Base-by-base conservation (phyloP, 345 rosid species). In the Eucalyptus urophylla region DNA sequence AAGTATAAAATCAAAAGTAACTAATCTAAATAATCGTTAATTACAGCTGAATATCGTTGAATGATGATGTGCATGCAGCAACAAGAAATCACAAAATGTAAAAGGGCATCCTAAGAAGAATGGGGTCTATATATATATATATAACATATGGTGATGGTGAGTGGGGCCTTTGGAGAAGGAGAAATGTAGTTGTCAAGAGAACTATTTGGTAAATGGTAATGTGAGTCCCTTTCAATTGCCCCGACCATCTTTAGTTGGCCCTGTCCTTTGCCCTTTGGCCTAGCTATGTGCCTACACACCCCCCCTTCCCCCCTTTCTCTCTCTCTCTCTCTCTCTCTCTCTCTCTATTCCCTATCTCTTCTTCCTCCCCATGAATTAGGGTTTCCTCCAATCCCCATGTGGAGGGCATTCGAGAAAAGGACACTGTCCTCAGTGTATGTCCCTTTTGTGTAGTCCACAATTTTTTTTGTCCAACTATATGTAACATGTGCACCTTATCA, bases 281-380 rank as follows among this genome's bases (percentile, higher is more conserved):
- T 76, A 76, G 47, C 83, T 76, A 40, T 40, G 47, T 76, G 83
- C 83, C 83, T 72, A 37, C 83, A 37, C 45, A 3, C 25, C 43
- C 43, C 33, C 7, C 0, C 53, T 1, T 8, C 0, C 54, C 1
- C 8, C 1, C 22, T 1, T 9, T 8, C 58, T 53, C 56, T 53
- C 10, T n/a, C n/a, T n/a, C n/a, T n/a, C n/a, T n/a, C n/a, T n/a
- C n/a, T n/a, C n/a, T n/a, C n/a, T n/a, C n/a, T n/a, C n/a, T n/a
- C n/a, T n/a, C n/a, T 19, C 5, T 19, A 5, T 21, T 8, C 27
- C 25, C 45, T 37, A 33, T 72, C 81, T 37, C 81, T 37, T 19
- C 45, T 37, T 37, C 8, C 81, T 17, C 45, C 81, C 45, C 25
- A 76, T 11, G 47, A 76, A 40, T 21, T 40, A 76, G 8, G 83